Evolutionary conservation across 2,329 filamentous ascomycete species (phyloP), one percentile per base, ranked within the genome.

Genomic region (Spiromastix sp.): DNA sequence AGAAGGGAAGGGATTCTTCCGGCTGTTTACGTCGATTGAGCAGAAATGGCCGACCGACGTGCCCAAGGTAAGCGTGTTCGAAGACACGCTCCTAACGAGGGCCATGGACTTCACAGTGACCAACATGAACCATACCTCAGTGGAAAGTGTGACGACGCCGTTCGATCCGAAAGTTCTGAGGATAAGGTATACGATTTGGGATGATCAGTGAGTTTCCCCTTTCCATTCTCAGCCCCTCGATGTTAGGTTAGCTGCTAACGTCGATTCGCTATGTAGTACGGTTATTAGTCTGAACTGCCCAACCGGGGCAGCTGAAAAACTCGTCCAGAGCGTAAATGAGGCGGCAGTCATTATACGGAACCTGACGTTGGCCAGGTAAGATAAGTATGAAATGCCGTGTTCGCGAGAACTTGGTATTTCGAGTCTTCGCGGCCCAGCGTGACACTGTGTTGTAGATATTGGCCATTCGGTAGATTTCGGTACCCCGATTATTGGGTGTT

Each of bases 141-240:
- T 29, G 26, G 26, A 29, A 15, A 29, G 26, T 15, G 12, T 29
- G 16, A 29, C 26, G 26, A 29, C 26, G 26, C 26, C 26, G 26
- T 29, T 29, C 8, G 26, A 29, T 29, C 26, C 26, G 5, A 29
- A 29, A 13, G 26, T 29, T n/a, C 26, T 29, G 26, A 29, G 26
- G 26, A 29, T 29, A 29, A 29, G 26, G 26, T 29, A 29, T 29
- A 29, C 26, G 8, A 29, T 29, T 12, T 29, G 26, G 26, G 26
- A 29, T 29, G 26, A 29, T 29, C 26, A 29, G 26, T 29, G 26
- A 29, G 26, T 29, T 29, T 29, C 12, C 26, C 26, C 26, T 15
- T 13, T 29, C 16, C 26, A 29, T 29, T 29, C 26, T 29, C 26
- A 29, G 16, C 9, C 26, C 12, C 26, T 29, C 26, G 26, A 29